Evolutionary conservation across 305 asterid genomes (phyloP).

Genomic region (Rubia occidens): DNA sequence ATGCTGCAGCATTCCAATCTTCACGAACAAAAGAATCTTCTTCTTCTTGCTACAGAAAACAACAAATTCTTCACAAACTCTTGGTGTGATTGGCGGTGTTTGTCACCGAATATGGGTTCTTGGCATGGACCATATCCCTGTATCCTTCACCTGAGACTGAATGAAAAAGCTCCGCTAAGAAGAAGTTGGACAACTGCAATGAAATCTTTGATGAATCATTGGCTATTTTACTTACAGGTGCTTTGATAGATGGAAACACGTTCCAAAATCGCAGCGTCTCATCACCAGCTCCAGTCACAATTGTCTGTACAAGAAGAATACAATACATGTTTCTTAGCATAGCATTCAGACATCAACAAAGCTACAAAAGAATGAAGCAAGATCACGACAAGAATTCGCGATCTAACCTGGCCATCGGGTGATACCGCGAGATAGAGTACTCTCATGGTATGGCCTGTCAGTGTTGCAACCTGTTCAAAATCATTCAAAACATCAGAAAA

Average conservation of each 20-base stretch:
- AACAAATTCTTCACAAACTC: neutral
- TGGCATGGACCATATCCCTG: slow-evolving; percentile 88
- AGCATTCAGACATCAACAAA: neutral
- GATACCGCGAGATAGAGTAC: slow-evolving; percentile 91
- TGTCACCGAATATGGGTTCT: slow-evolving; percentile 79
- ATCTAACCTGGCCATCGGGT: slow-evolving; percentile 89
- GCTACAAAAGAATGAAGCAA: neutral
- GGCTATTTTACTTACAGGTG: slow-evolving; percentile 51
- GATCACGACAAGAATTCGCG: too few relatives aligned
- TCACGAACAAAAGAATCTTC: neutral
- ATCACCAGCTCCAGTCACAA: slow-evolving; percentile 94
- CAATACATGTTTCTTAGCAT: neutral
- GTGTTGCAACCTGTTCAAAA: slow-evolving; percentile 64
- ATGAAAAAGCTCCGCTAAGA: neutral
- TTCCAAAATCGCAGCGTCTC: slow-evolving; percentile 94
- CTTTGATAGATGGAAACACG: slow-evolving; percentile 69
- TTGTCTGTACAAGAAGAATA: slow-evolving; percentile 29
- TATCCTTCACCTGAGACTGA: slow-evolving; percentile 78
- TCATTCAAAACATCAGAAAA: slow-evolving; percentile 5
- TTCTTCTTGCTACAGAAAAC: too few relatives aligned
- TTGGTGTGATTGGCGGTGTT: neutral
- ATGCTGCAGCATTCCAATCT: neutral
- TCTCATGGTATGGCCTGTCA: slow-evolving; percentile 85
- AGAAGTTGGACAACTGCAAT: neutral
- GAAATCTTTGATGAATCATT: neutral